A percentile compares a stretch with the other conserved stretches of the same genome.
These are phyloP conservation scores for Myxozyma melibiosi DNA, from an alignment of 805 yeast species.

Conservation along the genomic window DNA sequence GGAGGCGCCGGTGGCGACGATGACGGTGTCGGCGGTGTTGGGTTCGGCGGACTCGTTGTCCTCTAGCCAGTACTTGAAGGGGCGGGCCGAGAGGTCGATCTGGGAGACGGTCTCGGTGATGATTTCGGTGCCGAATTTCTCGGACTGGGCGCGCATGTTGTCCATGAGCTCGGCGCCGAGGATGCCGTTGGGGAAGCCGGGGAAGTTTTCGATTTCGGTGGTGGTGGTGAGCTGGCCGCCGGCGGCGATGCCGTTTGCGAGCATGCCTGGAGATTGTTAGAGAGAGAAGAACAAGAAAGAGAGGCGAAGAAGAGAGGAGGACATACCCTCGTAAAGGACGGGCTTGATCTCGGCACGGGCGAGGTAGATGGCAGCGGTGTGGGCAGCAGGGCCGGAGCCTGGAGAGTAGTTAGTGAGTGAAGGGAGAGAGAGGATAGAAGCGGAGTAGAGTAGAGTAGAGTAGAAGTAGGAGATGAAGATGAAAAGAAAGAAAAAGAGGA, in stretches of 20 bases:
- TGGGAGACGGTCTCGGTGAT: slow-evolving; percentile 94
- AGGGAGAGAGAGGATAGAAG: neutral
- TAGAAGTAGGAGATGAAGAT: neutral
- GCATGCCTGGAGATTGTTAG: slow-evolving; percentile 37
- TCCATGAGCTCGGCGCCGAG: slow-evolving; percentile 90
- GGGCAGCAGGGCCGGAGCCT: slow-evolving; percentile 99
- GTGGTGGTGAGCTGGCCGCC: slow-evolving; percentile 99
- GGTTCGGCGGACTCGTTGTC: slow-evolving; percentile 91
- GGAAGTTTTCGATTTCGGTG: slow-evolving; percentile 97
- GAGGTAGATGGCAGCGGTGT: slow-evolving; percentile 96
- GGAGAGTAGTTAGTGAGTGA: neutral
- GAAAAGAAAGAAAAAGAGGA: neutral
- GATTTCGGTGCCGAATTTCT: slow-evolving; percentile 86
- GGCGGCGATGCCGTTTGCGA: slow-evolving; percentile 97
- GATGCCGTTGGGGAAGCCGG: slow-evolving; percentile 95
- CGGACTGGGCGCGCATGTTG: slow-evolving; percentile 86
- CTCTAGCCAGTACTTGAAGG: slow-evolving; percentile 97
- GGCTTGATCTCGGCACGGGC: slow-evolving; percentile 97
- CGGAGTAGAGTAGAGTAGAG: neutral
- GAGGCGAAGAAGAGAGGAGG: neutral
- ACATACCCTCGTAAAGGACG: slow-evolving; percentile 88
- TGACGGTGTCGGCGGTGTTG: slow-evolving; percentile 86
- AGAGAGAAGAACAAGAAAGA: neutral
- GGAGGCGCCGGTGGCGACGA: slow-evolving; percentile 96
- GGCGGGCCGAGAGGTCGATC: slow-evolving; percentile 82